These are phyloP conservation scores for Pythium monospermum DNA, from an alignment of 352 stramenopile genomes.

Conservation along the genomic window DNA sequence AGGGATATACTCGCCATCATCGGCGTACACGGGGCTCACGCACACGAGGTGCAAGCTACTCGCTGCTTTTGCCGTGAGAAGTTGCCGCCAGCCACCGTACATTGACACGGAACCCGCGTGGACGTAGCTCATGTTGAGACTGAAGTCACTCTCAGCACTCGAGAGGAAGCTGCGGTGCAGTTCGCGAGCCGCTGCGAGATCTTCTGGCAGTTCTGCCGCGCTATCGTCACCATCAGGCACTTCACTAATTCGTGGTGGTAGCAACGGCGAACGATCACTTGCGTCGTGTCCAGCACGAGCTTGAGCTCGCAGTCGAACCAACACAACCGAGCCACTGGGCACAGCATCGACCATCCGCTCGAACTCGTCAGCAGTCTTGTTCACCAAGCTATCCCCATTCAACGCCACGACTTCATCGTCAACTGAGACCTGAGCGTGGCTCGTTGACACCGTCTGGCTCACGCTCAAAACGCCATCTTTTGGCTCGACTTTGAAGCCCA, in stretches of 20 bases:
- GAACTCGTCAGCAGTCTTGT: conserved; percentile 33
- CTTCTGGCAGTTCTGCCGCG: too few relatives aligned
- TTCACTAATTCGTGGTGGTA: background rate
- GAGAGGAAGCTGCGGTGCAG: conserved; percentile 31
- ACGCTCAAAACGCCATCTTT: conserved; percentile 15
- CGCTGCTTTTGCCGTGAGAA: conserved; percentile 33
- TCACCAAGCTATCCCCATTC: conserved; percentile 45
- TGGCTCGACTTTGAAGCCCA: conserved; percentile 44
- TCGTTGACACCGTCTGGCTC: conserved; percentile 25
- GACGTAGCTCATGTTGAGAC: conserved; percentile 33
- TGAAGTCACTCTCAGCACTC: conserved; percentile 29
- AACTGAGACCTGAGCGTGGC: conserved; percentile 8
- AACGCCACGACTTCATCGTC: conserved; percentile 64
- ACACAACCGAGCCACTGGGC: conserved; percentile 24
- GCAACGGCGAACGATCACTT: background rate
- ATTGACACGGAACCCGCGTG: conserved; percentile 63
- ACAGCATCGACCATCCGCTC: conserved; percentile 28
- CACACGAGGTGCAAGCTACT: conserved; percentile 43
- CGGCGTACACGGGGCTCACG: conserved; percentile 66
- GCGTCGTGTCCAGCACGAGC: conserved; percentile 12
- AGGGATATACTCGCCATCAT: conserved; percentile 71
- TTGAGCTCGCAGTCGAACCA: conserved; percentile 49
- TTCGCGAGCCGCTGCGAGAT: conserved; percentile 27
- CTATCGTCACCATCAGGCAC: background rate
- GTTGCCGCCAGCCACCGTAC: conserved; percentile 65